These are phyloP conservation scores for Cyberlindnera americana DNA, from an alignment of 805 yeast genomes.

Conservation along the genomic window DNA sequence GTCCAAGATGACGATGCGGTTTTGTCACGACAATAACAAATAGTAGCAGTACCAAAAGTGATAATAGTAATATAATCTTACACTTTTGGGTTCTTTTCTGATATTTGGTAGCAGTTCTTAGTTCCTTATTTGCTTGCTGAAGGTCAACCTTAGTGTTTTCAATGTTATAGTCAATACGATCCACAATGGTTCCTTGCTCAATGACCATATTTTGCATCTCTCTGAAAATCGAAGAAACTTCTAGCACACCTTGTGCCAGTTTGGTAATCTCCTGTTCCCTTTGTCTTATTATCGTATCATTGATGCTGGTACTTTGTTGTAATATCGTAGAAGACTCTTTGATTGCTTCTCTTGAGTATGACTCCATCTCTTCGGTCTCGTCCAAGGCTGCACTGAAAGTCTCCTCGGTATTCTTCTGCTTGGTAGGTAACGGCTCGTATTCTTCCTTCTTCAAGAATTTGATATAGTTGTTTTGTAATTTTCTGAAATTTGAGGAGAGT, in stretches of 20 bases:
- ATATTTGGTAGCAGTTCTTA: slow-evolving; percentile 70
- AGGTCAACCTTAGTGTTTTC: slow-evolving; percentile 76
- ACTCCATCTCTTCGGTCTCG: slow-evolving; percentile 40
- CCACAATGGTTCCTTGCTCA: slow-evolving; percentile 93
- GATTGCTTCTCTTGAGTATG: slow-evolving; percentile 51
- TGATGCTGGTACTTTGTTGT: slow-evolving; percentile 32
- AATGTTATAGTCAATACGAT: slow-evolving; percentile 89
- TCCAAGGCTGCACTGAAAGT: slow-evolving; percentile 29
- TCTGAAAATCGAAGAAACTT: slow-evolving; percentile 87
- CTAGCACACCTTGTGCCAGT: slow-evolving; percentile 91
- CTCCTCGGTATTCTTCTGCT: slow-evolving; percentile 8
- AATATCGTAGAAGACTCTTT: slow-evolving; percentile 41
- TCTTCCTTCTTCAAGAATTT: slow-evolving; percentile 81
- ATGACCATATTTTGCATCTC: slow-evolving; percentile 89
- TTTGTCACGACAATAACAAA: slow-evolving; percentile 68
- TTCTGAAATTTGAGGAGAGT: slow-evolving; percentile 71
- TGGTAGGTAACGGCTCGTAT: slow-evolving; percentile 42
- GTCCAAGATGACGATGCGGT: slow-evolving; percentile 37
- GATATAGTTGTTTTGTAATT: slow-evolving; percentile 85
- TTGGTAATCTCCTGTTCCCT: slow-evolving; percentile 88
- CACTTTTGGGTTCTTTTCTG: slow-evolving; percentile 91
- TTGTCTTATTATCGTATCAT: slow-evolving; percentile 50
- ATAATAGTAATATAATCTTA: slow-evolving; percentile 72
- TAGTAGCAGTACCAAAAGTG: slow-evolving; percentile 67
- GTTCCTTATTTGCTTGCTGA: slow-evolving; percentile 72